Percentiles rank a stretch among this genome's conserved stretches.
phyloP scores from a whole-genome alignment of 306 rosid genomes.

The Malus sieversii region DNA sequence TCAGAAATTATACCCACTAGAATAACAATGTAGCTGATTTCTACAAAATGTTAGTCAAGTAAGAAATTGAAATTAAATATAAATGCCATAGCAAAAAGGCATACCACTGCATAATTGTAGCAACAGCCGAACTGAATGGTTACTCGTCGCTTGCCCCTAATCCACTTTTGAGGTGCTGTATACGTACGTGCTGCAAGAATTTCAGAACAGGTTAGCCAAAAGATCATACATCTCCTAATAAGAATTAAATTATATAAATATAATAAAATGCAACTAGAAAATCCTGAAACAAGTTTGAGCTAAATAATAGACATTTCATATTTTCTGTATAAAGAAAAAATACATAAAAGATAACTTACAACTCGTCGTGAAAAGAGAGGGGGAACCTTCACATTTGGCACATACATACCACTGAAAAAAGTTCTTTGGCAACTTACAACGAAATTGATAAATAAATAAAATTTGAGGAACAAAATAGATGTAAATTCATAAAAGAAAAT shows the following conservation, averaged over 20 bases:
- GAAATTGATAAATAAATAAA: neutral
- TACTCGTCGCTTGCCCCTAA: constrained; percentile 95
- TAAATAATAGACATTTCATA: neutral
- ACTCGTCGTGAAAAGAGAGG: neutral
- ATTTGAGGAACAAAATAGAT: neutral
- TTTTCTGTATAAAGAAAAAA: neutral
- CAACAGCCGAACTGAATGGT: constrained; percentile 95
- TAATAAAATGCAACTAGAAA: neutral
- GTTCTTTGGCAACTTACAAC: neutral
- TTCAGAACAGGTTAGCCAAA: constrained; percentile 9
- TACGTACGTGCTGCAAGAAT: constrained; percentile 69
- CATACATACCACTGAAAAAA: neutral
- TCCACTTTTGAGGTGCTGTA: constrained; percentile 89
- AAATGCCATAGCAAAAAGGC: constrained; percentile 8
- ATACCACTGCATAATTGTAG: constrained; percentile 82
- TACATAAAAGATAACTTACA: neutral
- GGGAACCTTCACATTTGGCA: neutral
- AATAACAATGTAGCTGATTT: neutral
- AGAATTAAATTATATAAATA: neutral
- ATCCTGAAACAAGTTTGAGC: neutral
- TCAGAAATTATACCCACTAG: neutral
- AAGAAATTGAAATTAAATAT: neutral
- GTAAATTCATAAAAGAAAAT: neutral
- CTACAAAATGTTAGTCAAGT: neutral
- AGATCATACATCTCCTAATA: constrained; percentile 2